Percentiles rank a stretch among this genome's conserved stretches.
Conservation (phyloP, 2,329 filamentous ascomycete genomes). For the Leptographium radiaticola region DNA sequence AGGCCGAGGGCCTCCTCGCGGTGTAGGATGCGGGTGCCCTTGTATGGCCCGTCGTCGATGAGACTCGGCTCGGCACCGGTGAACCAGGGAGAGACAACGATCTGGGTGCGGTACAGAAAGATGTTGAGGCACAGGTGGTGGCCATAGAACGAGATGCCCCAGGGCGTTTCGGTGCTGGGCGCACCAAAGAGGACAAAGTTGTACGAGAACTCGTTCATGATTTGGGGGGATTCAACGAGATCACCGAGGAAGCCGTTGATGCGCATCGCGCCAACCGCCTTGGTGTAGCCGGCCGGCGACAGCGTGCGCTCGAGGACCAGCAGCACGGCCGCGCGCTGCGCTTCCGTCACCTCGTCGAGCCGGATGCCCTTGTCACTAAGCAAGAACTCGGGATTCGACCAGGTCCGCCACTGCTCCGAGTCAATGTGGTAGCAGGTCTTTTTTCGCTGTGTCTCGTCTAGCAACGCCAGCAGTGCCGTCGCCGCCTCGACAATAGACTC, state of each 20-base stretch:
- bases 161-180: constrained; percentile 43
- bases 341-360: constrained; percentile 42
- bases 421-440: constrained; percentile 48
- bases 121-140: constrained; percentile 66
- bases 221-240: constrained; percentile 43
- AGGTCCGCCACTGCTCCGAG: constrained; percentile 57
- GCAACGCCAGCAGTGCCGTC: constrained; percentile 27
- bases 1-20: constrained; percentile 51
- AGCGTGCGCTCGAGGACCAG: constrained; percentile 43
- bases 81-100: constrained; percentile 62
- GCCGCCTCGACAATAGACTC: constrained; percentile 39
- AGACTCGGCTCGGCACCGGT: constrained; percentile 69
- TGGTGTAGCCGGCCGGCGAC: constrained; percentile 57
- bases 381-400: constrained; percentile 62
- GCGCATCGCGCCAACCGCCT: constrained; percentile 56
- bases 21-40: constrained; percentile 53
- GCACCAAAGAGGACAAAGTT: constrained; percentile 61
- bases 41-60: constrained; percentile 51
- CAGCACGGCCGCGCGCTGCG: constrained; percentile 36
- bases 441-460: constrained; percentile 35
- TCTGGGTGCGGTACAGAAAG: constrained; percentile 51
- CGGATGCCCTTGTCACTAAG: constrained; percentile 56
- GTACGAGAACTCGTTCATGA: constrained; percentile 67
- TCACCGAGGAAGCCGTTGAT: constrained; percentile 65
- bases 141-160: constrained; percentile 66